Evolutionary conservation across 768 basidiomycete species (phyloP).

Genomic region (Phaeolepiota aurea): DNA sequence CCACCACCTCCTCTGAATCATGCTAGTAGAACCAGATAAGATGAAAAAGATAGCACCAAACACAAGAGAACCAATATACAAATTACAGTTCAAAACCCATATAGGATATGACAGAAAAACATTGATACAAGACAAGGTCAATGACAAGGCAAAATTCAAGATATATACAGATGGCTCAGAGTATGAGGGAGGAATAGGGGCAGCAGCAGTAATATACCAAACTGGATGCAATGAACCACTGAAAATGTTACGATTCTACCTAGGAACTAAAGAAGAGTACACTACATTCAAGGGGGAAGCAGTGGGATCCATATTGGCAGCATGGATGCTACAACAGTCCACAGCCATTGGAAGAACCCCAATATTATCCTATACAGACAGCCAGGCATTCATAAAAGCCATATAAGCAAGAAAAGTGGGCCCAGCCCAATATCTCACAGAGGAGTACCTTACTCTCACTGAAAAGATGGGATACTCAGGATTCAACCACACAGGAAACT

Average conservation of each 20-base stretch:
- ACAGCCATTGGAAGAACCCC: not conserved
- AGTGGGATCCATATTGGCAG: slow-evolving; percentile 12
- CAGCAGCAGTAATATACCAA: slow-evolving; percentile 10
- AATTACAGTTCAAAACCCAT: not conserved
- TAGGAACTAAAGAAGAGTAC: slow-evolving; percentile 8
- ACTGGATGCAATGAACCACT: not conserved
- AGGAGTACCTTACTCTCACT: not conserved
- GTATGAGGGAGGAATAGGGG: slow-evolving; percentile 12
- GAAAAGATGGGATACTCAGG: not conserved
- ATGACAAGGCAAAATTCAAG: slow-evolving; percentile 5
- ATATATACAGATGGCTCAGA: slow-evolving; percentile 14
- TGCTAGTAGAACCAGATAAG: not conserved
- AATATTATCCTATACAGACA: not conserved
- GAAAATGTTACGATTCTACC: slow-evolving; percentile 5
- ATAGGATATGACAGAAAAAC: slow-evolving; percentile 3
- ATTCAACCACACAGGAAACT: not conserved
- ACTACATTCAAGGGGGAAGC: slow-evolving; percentile 15
- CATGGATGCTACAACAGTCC: not conserved
- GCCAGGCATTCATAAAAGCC: not conserved
- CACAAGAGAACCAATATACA: slow-evolving; percentile 1
- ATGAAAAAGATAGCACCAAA: slow-evolving; percentile 8
- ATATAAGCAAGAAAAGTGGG: not conserved
- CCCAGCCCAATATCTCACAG: slow-evolving; percentile 4
- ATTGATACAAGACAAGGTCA: slow-evolving; percentile 2
- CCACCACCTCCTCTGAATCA: slow-evolving; percentile 6